These are phyloP conservation scores for Fallopia convolvulus DNA, from an alignment of 148 eudicot genomes.

Conservation along the genomic window DNA sequence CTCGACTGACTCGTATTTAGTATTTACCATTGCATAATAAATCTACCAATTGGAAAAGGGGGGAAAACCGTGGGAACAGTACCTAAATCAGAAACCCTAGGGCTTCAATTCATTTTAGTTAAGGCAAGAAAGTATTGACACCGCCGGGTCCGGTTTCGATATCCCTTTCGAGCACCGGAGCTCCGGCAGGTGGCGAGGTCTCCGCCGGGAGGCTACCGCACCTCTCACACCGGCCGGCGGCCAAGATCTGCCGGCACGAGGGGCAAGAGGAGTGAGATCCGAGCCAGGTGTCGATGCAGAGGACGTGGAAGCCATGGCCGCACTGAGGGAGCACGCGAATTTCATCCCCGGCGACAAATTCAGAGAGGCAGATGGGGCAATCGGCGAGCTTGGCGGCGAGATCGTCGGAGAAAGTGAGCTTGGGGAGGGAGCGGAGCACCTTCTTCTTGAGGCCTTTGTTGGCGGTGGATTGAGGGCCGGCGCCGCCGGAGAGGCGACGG, in stretches of 20 bases:
- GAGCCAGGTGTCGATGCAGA: constrained; percentile 75
- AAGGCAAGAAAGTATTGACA: constrained; percentile 11
- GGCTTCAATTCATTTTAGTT: not conserved
- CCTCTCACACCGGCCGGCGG: constrained; percentile 21
- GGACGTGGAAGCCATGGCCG: constrained; percentile 69
- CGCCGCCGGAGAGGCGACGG: constrained; percentile 35
- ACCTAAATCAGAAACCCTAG: constrained; percentile 9
- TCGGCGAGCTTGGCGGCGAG: constrained; percentile 36
- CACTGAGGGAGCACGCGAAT: constrained; percentile 68
- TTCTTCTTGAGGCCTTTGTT: constrained; percentile 70
- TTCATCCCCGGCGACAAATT: constrained; percentile 54
- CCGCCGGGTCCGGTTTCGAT: not conserved
- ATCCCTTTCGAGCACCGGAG: not conserved
- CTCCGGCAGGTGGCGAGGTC: not conserved
- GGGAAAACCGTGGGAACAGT: not conserved
- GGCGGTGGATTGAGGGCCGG: constrained; percentile 20
- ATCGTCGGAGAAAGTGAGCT: constrained; percentile 28
- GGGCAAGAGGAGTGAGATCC: constrained; percentile 79
- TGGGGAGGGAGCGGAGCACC: constrained; percentile 48
- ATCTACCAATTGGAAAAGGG: not conserved
- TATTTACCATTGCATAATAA: not conserved
- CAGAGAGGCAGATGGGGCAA: constrained; percentile 67
- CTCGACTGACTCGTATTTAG: not conserved
- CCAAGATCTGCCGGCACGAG: constrained; percentile 69
- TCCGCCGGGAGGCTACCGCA: constrained; percentile 19